Evolutionary conservation across 1,284 basidiomycete species (phyloP).

Genomic region (Trichosporon faecale): DNA sequence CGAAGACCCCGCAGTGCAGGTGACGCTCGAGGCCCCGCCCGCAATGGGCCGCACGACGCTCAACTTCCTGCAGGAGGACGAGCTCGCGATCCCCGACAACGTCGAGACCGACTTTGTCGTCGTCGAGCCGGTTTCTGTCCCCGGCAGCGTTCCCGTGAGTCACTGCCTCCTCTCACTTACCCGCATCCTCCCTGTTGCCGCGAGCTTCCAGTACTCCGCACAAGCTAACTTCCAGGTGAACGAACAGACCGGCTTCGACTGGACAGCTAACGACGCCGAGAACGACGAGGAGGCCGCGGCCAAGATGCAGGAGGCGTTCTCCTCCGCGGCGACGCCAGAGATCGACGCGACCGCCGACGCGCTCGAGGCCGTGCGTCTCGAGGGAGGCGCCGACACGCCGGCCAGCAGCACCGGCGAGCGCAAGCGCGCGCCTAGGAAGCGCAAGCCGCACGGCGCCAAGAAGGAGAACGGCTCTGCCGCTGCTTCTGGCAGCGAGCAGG

Average conservation of each 20-base stretch:
- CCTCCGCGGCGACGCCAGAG: slow-evolving; percentile 14
- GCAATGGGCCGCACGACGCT: slow-evolving; percentile 25
- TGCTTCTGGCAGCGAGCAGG: neutral
- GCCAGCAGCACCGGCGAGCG: slow-evolving; percentile 6
- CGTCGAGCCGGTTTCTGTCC: slow-evolving; percentile 16
- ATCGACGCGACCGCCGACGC: slow-evolving; percentile 2
- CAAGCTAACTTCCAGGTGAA: neutral
- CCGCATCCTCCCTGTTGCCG: neutral
- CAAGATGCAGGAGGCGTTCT: slow-evolving; percentile 6
- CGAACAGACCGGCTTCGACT: slow-evolving; percentile 25
- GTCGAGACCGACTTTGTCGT: slow-evolving; percentile 33
- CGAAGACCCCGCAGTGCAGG: neutral
- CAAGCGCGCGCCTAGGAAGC: slow-evolving; percentile 13
- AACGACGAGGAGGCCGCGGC: slow-evolving; percentile 18
- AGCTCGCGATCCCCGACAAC: slow-evolving; percentile 30
- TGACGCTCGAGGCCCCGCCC: slow-evolving; percentile 14
- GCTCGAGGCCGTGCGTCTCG: slow-evolving; percentile 4
- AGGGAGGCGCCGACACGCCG: neutral
- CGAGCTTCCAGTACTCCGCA: no score
- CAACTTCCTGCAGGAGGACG: slow-evolving; percentile 49
- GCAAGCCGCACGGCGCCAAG: slow-evolving; percentile 8
- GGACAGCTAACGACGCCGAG: slow-evolving; percentile 33
- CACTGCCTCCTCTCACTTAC: neutral
- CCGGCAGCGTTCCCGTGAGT: neutral
- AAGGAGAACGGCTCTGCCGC: neutral